These are phyloP conservation scores for Cephaloascus fragrans DNA, from an alignment of 805 yeast species.

Conservation along the genomic window DNA sequence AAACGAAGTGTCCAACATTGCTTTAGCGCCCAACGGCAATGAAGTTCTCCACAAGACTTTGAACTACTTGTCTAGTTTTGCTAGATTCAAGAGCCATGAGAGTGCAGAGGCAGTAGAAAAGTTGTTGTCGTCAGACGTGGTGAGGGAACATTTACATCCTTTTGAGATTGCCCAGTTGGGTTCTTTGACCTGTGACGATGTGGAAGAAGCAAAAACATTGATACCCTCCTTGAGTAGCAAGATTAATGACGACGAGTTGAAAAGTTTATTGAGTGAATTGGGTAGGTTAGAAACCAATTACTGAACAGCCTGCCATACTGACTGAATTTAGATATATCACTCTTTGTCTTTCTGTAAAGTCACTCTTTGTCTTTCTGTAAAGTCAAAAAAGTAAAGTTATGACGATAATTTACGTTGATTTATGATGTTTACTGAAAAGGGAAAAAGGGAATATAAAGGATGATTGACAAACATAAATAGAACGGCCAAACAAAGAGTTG, in stretches of 20 bases:
- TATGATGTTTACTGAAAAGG: too few species aligned
- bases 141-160: slow-evolving; percentile 63
- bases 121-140: slow-evolving; percentile 64
- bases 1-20: slow-evolving; percentile 24
- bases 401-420: too few species aligned
- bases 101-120: slow-evolving; percentile 92
- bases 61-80: slow-evolving; percentile 75
- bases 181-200: slow-evolving; percentile 88
- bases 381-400: too few species aligned
- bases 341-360: too few species aligned
- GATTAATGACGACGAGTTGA: slow-evolving; percentile 79
- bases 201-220: slow-evolving; percentile 92
- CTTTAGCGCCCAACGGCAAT: slow-evolving; percentile 64
- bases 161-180: slow-evolving; percentile 92
- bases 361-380: too few species aligned
- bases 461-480: too few species aligned
- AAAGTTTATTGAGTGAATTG: slow-evolving; percentile 78
- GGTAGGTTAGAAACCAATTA: slow-evolving; percentile 49
- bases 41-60: slow-evolving; percentile 88
- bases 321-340: too few species aligned
- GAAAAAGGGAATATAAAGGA: too few species aligned
- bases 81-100: slow-evolving; percentile 86
- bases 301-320: too few species aligned
- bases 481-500: too few species aligned
- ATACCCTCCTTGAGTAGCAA: slow-evolving; percentile 81